Conservation (phyloP, 305 asterid species). For the Petunia hybrid region DNA sequence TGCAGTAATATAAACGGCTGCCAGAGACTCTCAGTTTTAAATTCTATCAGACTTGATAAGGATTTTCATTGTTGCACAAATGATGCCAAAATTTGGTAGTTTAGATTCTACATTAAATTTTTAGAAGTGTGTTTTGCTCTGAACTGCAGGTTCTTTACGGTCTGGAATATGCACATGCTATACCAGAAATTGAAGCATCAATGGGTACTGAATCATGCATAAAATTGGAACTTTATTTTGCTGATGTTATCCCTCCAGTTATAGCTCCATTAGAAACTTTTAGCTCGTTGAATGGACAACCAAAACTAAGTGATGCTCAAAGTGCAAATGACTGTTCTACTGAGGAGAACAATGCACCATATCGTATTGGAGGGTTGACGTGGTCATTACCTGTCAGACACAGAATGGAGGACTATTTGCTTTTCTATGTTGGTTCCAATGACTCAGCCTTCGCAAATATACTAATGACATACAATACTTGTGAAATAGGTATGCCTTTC, state of each 20-base stretch:
- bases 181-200: constrained; percentile 60
- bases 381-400: constrained; percentile 75
- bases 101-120: neutral
- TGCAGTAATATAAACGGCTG: neutral
- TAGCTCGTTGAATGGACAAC: constrained; percentile 39
- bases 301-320: constrained; percentile 40
- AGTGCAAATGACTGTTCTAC: constrained; percentile 39
- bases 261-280: constrained; percentile 55
- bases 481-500: constrained; percentile 71
- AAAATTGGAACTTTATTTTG: constrained; percentile 52
- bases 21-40: neutral
- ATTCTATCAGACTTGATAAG: neutral
- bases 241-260: constrained; percentile 64
- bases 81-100: neutral
- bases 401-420: constrained; percentile 74
- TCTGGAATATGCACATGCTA: constrained; percentile 83
- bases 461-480: constrained; percentile 73
- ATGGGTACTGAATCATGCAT: constrained; percentile 41
- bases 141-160: constrained; percentile 83
- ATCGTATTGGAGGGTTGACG: constrained; percentile 74
- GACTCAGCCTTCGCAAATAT: constrained; percentile 81
- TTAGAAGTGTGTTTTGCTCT: constrained; percentile 33
- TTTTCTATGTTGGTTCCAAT: constrained; percentile 84
- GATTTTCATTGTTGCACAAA: neutral
- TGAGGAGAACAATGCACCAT: constrained; percentile 47